Conservation (phyloP, 345 rosid genomes). For the Hypericum perforatum region DNA sequence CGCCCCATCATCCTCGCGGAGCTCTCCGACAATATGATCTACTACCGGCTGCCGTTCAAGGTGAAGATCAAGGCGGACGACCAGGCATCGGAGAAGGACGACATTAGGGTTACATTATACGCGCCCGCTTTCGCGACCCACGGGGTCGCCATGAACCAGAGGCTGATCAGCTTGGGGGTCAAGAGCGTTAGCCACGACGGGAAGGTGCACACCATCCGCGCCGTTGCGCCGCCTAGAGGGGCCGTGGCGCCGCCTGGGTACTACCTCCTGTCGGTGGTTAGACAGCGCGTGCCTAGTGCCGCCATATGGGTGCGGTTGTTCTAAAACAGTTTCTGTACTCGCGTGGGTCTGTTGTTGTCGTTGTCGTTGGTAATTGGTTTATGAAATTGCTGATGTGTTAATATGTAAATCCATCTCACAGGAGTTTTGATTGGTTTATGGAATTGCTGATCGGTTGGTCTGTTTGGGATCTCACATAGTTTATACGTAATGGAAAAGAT, state of each 20-base stretch:
- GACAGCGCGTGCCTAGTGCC: background rate
- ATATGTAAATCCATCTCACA: no score
- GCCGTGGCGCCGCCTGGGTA: conserved; percentile 1
- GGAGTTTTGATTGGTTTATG: no score
- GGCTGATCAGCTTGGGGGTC: conserved; percentile 35
- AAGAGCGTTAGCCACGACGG: background rate
- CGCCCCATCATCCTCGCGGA: conserved; percentile 26
- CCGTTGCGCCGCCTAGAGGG: conserved; percentile 31
- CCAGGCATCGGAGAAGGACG: background rate
- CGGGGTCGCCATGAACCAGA: conserved; percentile 57
- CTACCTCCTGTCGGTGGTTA: conserved; percentile 1
- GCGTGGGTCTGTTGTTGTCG: no score
- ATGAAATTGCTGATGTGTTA: no score
- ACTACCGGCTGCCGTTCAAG: conserved; percentile 23
- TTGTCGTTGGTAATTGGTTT: no score
- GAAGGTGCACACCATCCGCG: conserved; percentile 12
- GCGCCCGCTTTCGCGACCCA: conserved; percentile 68
- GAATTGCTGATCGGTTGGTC: no score
- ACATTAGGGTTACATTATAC: conserved; percentile 32
- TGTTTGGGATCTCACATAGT: no score
- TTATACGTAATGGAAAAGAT: no score
- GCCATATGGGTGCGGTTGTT: conserved; percentile 7
- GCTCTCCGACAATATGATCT: background rate
- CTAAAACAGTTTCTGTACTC: no score
- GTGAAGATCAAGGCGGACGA: conserved; percentile 17